Evolutionary conservation across 352 stramenopile species (phyloP).

Genomic region (Pythium coloratum): DNA sequence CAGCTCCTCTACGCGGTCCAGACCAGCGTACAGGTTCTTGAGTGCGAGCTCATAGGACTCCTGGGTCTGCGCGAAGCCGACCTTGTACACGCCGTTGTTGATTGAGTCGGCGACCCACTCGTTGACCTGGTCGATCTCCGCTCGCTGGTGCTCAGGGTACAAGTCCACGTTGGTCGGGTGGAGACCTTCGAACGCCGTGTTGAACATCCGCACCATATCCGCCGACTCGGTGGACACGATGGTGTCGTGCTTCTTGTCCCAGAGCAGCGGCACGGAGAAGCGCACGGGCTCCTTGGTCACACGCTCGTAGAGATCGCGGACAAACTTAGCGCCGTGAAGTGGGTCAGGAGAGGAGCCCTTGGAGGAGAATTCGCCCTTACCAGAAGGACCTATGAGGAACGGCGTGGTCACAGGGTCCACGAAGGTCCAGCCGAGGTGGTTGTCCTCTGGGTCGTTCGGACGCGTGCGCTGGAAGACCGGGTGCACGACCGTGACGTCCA

Average conservation of each 20-base stretch:
- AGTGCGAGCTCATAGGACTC: slow-evolving; percentile 91
- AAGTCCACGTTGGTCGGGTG: slow-evolving; percentile 80
- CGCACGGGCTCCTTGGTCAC: slow-evolving; percentile 64
- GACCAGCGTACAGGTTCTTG: slow-evolving; percentile 66
- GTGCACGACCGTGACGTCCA: slow-evolving; percentile 86
- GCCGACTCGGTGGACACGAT: slow-evolving; percentile 97
- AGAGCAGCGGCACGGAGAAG: slow-evolving; percentile 93
- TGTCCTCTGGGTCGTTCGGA: slow-evolving; percentile 35
- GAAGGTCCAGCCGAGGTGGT: slow-evolving; percentile 89
- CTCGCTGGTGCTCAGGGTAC: slow-evolving; percentile 76
- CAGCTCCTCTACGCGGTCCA: slow-evolving; percentile 85
- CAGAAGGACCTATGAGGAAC: slow-evolving; percentile 31
- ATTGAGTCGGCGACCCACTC: slow-evolving; percentile 90
- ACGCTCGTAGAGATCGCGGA: slow-evolving; percentile 89
- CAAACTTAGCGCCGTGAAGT: slow-evolving; percentile 59
- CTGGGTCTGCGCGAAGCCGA: slow-evolving; percentile 54
- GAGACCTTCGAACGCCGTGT: slow-evolving; percentile 89
- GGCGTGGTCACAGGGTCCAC: slow-evolving; percentile 42
- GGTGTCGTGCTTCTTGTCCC: slow-evolving; percentile 91
- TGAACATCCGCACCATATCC: slow-evolving; percentile 96
- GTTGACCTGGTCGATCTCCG: slow-evolving; percentile 86
- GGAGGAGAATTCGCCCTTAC: slow-evolving; percentile 40
- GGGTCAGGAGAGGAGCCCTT: slow-evolving; percentile 50
- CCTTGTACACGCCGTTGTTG: slow-evolving; percentile 92
- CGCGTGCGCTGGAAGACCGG: slow-evolving; percentile 46